Percentiles rank a stretch among this genome's conserved stretches.
Conservation (phyloP, 306 rosid genomes). For the Pterocarpus santalinus region DNA sequence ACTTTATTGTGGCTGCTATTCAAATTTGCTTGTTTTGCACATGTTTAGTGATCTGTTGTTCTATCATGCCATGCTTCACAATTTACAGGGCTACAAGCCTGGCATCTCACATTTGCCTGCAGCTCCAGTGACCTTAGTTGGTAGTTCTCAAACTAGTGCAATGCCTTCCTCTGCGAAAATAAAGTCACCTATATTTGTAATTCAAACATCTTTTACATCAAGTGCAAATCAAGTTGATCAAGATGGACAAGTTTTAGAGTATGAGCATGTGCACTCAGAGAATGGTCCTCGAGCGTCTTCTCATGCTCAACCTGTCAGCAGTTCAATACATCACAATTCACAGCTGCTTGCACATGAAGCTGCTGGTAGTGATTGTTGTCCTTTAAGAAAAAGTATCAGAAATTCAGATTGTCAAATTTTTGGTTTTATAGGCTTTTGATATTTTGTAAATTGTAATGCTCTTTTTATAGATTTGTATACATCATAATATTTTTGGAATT, state of each 20-base stretch:
- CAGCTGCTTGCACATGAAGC: constrained; percentile 51
- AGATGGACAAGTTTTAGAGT: constrained; percentile 52
- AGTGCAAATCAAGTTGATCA: constrained; percentile 52
- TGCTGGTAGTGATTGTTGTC: constrained; percentile 51
- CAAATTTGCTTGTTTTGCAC: constrained; percentile 27
- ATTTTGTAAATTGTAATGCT: not conserved
- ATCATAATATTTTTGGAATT: constrained; percentile 2
- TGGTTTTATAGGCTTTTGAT: constrained; percentile 18
- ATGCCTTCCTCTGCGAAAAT: constrained; percentile 52
- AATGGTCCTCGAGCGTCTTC: constrained; percentile 50
- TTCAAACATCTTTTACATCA: constrained; percentile 57
- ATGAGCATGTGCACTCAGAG: constrained; percentile 60
- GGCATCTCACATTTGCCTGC: constrained; percentile 56
- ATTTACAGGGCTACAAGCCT: constrained; percentile 67
- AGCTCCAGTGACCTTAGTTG: constrained; percentile 58
- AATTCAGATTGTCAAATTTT: constrained; percentile 10
- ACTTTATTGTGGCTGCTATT: constrained; percentile 12
- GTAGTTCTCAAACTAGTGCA: constrained; percentile 55
- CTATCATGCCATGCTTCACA: constrained; percentile 47
- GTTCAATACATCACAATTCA: constrained; percentile 45
- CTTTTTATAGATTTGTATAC: constrained; percentile 5
- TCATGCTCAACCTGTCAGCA: constrained; percentile 46
- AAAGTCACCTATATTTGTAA: constrained; percentile 49
- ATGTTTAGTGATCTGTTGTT: constrained; percentile 32
- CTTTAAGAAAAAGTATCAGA: not conserved